These are phyloP conservation scores for Epichloe aotearoae DNA, from an alignment of 2,329 filamentous ascomycete species.

Conservation along the genomic window DNA sequence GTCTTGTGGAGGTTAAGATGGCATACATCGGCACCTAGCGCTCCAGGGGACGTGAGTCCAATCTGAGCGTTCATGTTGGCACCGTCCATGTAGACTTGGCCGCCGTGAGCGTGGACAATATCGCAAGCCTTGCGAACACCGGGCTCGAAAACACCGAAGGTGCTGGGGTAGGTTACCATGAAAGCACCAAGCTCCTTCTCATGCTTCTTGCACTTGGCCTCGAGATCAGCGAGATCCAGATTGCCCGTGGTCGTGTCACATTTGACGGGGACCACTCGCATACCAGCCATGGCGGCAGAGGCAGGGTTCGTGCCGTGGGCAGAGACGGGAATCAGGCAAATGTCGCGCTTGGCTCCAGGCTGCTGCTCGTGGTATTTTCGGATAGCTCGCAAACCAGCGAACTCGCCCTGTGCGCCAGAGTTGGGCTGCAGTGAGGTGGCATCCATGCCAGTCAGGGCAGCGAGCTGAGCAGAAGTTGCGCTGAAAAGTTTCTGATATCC, in stretches of 20 bases:
- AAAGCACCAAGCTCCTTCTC: slow-evolving; percentile 76
- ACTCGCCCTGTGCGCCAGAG: slow-evolving; percentile 91
- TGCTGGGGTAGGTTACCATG: slow-evolving; percentile 95
- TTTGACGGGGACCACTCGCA: slow-evolving; percentile 87
- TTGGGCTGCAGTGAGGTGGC: slow-evolving; percentile 87
- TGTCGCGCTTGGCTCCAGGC: slow-evolving; percentile 60
- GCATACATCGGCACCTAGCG: slow-evolving; percentile 93
- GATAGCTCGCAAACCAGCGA: slow-evolving; percentile 79
- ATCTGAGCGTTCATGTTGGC: slow-evolving; percentile 99
- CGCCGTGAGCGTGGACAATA: slow-evolving; percentile 74
- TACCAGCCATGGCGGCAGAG: slow-evolving; percentile 88
- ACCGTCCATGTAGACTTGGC: slow-evolving; percentile 96
- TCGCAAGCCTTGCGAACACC: slow-evolving; percentile 74
- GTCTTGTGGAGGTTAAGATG: slow-evolving; percentile 98
- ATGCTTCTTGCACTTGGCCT: slow-evolving; percentile 81
- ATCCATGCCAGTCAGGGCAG: slow-evolving; percentile 78
- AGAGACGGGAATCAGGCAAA: slow-evolving; percentile 88
- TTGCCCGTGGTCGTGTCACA: slow-evolving; percentile 81
- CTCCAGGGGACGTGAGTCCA: slow-evolving; percentile 83
- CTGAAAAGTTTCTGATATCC: slow-evolving; percentile 61
- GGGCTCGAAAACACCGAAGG: slow-evolving; percentile 90
- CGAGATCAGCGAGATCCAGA: slow-evolving; percentile 73
- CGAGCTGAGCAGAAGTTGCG: slow-evolving; percentile 62
- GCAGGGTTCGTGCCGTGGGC: slow-evolving; percentile 95
- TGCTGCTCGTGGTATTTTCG: slow-evolving; percentile 67